Conservation (phyloP, 2,329 filamentous ascomycete genomes). For the Alternaria hordeiaustralica region DNA sequence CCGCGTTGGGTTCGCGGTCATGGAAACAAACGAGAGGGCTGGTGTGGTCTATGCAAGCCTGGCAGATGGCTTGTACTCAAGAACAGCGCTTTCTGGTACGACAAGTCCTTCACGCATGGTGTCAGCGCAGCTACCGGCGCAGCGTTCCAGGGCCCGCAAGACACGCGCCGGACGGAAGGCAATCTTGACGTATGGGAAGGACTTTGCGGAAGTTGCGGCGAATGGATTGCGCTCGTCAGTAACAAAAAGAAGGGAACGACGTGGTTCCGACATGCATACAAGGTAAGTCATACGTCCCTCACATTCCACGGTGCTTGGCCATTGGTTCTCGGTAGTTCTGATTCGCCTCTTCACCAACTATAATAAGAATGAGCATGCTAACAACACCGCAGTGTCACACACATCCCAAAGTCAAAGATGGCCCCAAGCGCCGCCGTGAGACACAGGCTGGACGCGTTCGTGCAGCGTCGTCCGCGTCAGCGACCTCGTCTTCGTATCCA, state of each 20-base stretch:
- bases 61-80: constrained; percentile 86
- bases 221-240: constrained; percentile 82
- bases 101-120: constrained; percentile 88
- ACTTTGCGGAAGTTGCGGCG: constrained; percentile 76
- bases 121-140: constrained; percentile 82
- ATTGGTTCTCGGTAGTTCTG: constrained; percentile 5
- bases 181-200: constrained; percentile 85
- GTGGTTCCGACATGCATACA: constrained; percentile 90
- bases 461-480: constrained; percentile 44
- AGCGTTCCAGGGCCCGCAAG: constrained; percentile 77
- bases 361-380: constrained; percentile 28
- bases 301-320: constrained; percentile 13
- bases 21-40: constrained; percentile 86
- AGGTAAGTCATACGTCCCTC: constrained; percentile 58
- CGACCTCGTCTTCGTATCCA: constrained; percentile 44
- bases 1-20: constrained; percentile 84
- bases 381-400: constrained; percentile 48
- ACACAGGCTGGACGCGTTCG: constrained; percentile 47
- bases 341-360: constrained; percentile 10
- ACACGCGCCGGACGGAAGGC: constrained; percentile 77
- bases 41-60: constrained; percentile 88
- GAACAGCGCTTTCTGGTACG: constrained; percentile 92
- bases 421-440: constrained; percentile 51
- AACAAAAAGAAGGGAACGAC: constrained; percentile 93
- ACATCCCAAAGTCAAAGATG: constrained; percentile 53